A percentile compares a stretch with the other conserved stretches of the same genome.
Conservation (phyloP, 306 rosid genomes). For the Quercus mongolica region DNA sequence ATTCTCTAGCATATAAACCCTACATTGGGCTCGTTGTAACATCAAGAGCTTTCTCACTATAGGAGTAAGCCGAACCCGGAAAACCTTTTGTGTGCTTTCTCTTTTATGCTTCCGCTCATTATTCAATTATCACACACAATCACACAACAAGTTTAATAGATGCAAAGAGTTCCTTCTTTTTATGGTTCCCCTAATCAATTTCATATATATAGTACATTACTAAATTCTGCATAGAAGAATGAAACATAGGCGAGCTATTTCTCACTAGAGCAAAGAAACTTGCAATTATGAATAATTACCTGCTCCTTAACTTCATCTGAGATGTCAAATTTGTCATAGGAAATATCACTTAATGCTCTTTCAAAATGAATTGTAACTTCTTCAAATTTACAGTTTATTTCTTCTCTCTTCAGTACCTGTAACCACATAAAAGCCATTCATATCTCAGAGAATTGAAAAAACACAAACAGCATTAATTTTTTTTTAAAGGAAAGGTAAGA, state of each 20-base stretch:
- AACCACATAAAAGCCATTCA: background rate
- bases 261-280: background rate
- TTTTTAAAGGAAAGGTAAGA: background rate
- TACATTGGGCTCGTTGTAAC: too few relatives aligned
- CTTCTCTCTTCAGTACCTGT: conserved; percentile 68
- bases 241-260: background rate
- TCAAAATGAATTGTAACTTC: conserved; percentile 58
- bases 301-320: conserved; percentile 88
- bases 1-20: too few relatives aligned
- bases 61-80: too few relatives aligned
- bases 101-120: too few relatives aligned
- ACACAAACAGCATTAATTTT: too few relatives aligned
- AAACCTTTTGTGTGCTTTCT: too few relatives aligned
- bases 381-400: conserved; percentile 46
- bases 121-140: too few relatives aligned
- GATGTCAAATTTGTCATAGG: conserved; percentile 52
- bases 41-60: too few relatives aligned
- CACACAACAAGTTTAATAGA: too few relatives aligned
- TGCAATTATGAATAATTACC: conserved; percentile 37
- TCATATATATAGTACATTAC: background rate
- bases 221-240: background rate
- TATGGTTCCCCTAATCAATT: background rate
- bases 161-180: background rate
- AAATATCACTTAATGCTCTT: conserved; percentile 44
- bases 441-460: background rate